Evolutionary conservation across 805 yeast genomes (phyloP).

Genomic region (Lachancea meyersii): DNA sequence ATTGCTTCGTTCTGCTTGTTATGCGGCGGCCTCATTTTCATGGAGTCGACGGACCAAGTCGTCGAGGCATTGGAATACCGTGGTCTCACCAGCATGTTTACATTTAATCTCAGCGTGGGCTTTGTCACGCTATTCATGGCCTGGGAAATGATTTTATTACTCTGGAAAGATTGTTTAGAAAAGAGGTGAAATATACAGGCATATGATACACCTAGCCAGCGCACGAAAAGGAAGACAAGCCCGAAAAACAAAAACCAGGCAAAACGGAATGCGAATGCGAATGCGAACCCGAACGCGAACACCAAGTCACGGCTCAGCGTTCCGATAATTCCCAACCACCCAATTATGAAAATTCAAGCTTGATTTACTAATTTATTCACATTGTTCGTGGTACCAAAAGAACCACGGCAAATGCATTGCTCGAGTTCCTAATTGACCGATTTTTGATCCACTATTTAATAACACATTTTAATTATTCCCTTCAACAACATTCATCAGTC

Average conservation of each 20-base stretch:
- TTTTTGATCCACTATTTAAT: neutral
- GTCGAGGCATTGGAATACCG: slow-evolving; percentile 75
- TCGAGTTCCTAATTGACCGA: neutral
- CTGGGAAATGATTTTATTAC: slow-evolving; percentile 72
- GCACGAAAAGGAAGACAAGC: neutral
- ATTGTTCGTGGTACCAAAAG: neutral
- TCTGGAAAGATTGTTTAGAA: slow-evolving; percentile 50
- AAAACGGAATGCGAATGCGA: neutral
- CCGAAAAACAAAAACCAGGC: neutral
- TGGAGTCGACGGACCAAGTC: slow-evolving; percentile 86
- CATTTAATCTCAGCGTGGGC: slow-evolving; percentile 82
- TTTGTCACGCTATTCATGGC: slow-evolving; percentile 72
- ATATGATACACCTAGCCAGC: neutral
- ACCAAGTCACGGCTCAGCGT: too few relatives aligned
- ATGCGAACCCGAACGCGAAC: neutral
- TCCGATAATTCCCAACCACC: too few relatives aligned
- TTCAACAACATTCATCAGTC: neutral
- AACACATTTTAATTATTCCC: neutral
- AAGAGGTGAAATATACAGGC: slow-evolving; percentile 8
- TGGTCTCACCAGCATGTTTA: slow-evolving; percentile 84
- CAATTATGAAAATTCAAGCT: neutral
- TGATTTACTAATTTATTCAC: neutral
- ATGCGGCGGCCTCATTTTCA: slow-evolving; percentile 86
- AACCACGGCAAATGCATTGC: neutral
- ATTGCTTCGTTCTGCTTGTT: slow-evolving; percentile 71